phyloP scores from a whole-genome alignment of 140 eudicot genomes.

The Anethum foeniculum region DNA sequence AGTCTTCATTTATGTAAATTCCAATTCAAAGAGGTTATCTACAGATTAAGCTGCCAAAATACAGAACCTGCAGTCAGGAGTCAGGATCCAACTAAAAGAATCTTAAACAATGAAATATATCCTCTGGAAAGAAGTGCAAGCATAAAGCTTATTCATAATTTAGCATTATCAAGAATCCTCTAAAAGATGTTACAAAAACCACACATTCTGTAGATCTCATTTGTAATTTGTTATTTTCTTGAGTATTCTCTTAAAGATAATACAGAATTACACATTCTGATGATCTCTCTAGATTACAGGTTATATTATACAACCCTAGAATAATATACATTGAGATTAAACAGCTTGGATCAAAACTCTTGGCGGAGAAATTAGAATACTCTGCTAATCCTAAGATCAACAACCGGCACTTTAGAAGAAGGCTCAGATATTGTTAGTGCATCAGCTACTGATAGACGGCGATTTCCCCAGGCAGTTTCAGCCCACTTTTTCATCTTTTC shows the following conservation, averaged over 20 bases:
- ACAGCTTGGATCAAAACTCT: neutral
- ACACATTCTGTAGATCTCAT: neutral
- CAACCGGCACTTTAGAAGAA: slow-evolving; percentile 49
- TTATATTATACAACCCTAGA: neutral
- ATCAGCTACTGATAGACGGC: slow-evolving; percentile 61
- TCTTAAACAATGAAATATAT: neutral
- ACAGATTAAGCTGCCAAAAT: neutral
- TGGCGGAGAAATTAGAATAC: slow-evolving; percentile 31
- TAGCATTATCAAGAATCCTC: neutral
- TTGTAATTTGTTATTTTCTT: too few species aligned
- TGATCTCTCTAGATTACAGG: neutral
- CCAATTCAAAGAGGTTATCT: neutral
- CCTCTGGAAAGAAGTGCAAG: neutral
- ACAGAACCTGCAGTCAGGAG: neutral
- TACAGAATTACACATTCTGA: neutral
- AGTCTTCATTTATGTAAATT: neutral
- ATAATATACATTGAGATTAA: neutral
- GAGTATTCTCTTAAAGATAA: neutral
- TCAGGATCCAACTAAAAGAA: neutral
- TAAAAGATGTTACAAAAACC: neutral
- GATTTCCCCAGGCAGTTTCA: slow-evolving; percentile 64
- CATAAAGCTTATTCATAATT: neutral
- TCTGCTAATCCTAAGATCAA: slow-evolving; percentile 73
- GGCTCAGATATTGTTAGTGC: slow-evolving; percentile 50
- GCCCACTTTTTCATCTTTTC: slow-evolving; percentile 82